Evolutionary conservation across 2,329 filamentous ascomycete genomes (phyloP).

Genomic region (Fusarium dlaminii): DNA sequence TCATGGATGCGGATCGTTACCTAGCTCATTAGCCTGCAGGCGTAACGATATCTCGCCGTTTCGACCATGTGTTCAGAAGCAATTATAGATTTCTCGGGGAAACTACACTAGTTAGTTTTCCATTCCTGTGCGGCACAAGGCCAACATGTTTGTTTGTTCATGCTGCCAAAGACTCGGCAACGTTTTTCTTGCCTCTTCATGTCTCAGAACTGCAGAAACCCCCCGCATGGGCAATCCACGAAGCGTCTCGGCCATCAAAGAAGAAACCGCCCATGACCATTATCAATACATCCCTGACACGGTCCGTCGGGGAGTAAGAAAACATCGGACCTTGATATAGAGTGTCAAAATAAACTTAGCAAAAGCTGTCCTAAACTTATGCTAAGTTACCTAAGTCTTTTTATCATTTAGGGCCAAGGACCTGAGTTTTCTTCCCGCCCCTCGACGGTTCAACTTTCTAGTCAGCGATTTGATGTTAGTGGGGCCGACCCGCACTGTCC

Average conservation of each 20-base stretch:
- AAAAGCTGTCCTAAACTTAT: background rate
- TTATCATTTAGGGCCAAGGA: background rate
- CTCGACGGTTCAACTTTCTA: background rate
- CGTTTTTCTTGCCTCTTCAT: constrained; percentile 8
- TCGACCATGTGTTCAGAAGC: constrained; percentile 38
- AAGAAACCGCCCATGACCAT: background rate
- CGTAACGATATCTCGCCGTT: constrained; percentile 17
- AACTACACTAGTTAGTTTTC: constrained; percentile 43
- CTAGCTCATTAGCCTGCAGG: background rate
- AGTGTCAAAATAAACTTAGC: background rate
- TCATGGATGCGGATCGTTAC: constrained; percentile 15
- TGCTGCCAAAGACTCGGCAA: background rate
- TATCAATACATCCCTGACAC: background rate
- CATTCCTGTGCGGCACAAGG: constrained; percentile 11
- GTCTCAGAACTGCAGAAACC: constrained; percentile 28
- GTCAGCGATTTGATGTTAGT: background rate
- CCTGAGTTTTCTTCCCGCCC: background rate
- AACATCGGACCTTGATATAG: background rate
- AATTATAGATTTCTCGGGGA: constrained; percentile 46
- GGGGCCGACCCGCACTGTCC: background rate
- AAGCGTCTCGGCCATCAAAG: constrained; percentile 3
- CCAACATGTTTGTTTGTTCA: constrained; percentile 18
- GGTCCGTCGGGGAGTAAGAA: background rate
- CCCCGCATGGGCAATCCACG: constrained; percentile 33
- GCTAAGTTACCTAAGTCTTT: background rate